These are phyloP conservation scores for Plasmodium fragile DNA, from an alignment of 169 alveolate genomes.

Conservation along the genomic window DNA sequence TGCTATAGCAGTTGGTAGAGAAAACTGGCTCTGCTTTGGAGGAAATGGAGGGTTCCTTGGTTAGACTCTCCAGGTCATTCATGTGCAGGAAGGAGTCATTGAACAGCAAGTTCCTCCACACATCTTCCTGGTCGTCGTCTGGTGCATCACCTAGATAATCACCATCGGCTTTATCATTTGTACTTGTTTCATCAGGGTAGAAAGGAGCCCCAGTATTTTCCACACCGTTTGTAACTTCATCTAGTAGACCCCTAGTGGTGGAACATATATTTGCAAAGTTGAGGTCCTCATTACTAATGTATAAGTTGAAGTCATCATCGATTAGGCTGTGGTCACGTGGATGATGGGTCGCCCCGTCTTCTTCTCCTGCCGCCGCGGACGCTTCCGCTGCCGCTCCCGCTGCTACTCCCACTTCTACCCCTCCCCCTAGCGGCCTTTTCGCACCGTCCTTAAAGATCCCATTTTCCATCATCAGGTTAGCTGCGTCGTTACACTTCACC, in stretches of 20 bases:
- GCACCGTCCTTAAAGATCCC: not conserved
- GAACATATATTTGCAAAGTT: not conserved
- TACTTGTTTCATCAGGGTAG: not conserved
- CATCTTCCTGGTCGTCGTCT: not conserved
- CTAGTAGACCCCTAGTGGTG: not conserved
- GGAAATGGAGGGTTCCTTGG: not conserved
- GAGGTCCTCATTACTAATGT: not conserved
- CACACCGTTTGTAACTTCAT: not conserved
- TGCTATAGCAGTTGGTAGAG: not conserved
- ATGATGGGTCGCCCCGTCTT: not conserved
- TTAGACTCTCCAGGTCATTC: not conserved
- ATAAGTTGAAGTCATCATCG: slow-evolving; percentile 27
- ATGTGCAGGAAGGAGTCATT: not conserved
- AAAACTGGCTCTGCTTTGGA: not conserved
- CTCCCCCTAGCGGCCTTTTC: not conserved
- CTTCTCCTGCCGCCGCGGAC: no score
- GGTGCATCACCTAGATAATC: not conserved
- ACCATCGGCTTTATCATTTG: not conserved
- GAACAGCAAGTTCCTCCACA: not conserved
- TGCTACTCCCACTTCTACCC: not conserved
- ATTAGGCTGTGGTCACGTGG: not conserved
- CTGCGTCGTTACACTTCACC: not conserved
- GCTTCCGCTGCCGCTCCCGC: not conserved
- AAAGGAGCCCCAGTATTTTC: not conserved
- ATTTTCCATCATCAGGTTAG: not conserved